Conservation (phyloP, 225 moss, liverwort and hornwort genomes). For the Marchantia polymorpha region DNA sequence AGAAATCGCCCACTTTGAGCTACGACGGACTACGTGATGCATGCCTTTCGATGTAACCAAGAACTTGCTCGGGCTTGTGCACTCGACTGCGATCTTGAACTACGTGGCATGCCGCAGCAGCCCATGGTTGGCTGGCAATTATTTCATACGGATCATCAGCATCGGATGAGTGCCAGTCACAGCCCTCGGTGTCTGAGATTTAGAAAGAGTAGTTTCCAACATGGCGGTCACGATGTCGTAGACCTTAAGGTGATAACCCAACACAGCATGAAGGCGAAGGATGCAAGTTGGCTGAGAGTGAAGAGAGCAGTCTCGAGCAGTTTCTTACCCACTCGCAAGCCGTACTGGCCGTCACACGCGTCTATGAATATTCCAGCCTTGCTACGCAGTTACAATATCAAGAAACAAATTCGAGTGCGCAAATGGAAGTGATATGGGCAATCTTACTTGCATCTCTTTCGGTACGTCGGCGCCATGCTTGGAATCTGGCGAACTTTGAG, state of each 20-base stretch:
- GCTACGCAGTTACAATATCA: background rate
- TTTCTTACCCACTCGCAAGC: background rate
- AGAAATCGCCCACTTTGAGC: background rate
- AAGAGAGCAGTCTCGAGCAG: background rate
- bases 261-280: background rate
- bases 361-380: background rate
- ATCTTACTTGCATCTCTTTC: conserved; percentile 41
- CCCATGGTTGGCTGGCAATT: background rate
- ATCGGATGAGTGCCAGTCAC: background rate
- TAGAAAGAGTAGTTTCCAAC: background rate
- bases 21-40: background rate
- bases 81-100: background rate
- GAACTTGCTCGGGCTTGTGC: background rate
- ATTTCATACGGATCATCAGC: background rate
- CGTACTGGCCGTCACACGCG: background rate
- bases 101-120: background rate
- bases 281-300: background rate
- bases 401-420: background rate
- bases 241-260: background rate
- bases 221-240: background rate
- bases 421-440: background rate
- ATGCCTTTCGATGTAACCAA: background rate
- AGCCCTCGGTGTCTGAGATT: background rate
- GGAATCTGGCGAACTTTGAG: conserved; percentile 27
- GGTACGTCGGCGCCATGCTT: conserved; percentile 25